Evolutionary conservation across 139 green algal genomes (phyloP), one percentile per base, ranked within the genome.

Genomic region (Closterium sp.): DNA sequence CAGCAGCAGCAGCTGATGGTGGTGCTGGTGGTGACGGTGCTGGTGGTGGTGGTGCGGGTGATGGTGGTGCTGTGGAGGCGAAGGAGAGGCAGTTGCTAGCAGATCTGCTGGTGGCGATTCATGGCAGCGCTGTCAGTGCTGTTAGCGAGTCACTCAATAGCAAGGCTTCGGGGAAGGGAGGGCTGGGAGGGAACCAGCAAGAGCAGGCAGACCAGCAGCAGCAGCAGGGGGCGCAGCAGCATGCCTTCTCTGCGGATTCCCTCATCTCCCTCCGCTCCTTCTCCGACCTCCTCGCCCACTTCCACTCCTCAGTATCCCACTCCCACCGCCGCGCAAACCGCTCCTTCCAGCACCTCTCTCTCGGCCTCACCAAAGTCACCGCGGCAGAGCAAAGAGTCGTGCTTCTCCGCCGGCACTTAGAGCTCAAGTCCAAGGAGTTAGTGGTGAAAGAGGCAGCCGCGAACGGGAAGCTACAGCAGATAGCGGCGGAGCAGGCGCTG

Each of bases 251-350:
- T 34, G 10, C 66, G 19, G 30, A 89, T 34, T 35, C 86, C 30
- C 66, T 43, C 32, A 55, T 55, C 30, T 84, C 31, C 31, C 86
- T 89, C 30, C 35, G 33, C 33, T 84, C 87, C 28, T 93, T 88
- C 19, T 89, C 30, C 10, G 90, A 93, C 33, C 35, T 93, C 30
- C 34, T 93, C 32, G 25, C 92, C 28, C 90, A 93, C 28, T 43
- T 93, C 33, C n/a, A 92, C 25, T 34, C 86, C 34, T 33, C 92
- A 0, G 28, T 43, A 23, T 34, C 19, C 33, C 32, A 19, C 19
- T 55, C 35, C 23, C 85, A 92, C n/a, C 35, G 32, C 34, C 19
- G 43, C 55, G 9, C 84, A 32, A 32, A 83, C 30, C 35, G 34
- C 34, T 25, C 93, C 21, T n/a, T 89, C 31, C 30, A 89, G 64